A percentile compares a stretch with the other conserved stretches of the same genome.
These are phyloP conservation scores for Candida pini DNA, from an alignment of 805 yeast genomes.

Conservation along the genomic window DNA sequence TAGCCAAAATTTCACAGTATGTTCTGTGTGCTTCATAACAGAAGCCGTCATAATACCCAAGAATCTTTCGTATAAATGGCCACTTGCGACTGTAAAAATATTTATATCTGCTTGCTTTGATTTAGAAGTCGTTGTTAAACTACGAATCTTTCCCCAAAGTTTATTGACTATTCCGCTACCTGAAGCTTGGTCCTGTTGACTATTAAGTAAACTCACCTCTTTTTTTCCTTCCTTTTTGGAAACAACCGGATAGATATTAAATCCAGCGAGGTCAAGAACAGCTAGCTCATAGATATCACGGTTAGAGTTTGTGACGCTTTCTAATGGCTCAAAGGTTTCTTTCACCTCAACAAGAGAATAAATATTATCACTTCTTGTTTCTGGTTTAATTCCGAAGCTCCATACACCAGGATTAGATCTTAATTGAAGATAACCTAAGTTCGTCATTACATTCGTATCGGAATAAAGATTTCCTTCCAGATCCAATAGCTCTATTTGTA, in stretches of 20 bases:
- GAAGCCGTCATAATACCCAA: conserved; percentile 76
- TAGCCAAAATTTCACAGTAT: conserved; percentile 77
- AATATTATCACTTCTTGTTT: conserved; percentile 36
- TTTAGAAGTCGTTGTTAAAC: conserved; percentile 4
- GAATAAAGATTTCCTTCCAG: conserved; percentile 21
- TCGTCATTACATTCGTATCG: conserved; percentile 71
- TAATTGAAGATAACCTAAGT: conserved; percentile 80
- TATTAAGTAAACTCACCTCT: conserved; percentile 8
- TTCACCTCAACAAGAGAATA: conserved; percentile 34
- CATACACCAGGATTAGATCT: conserved; percentile 69
- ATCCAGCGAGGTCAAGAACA: conserved; percentile 41
- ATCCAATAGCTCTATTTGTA: conserved; percentile 38
- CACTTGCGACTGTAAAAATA: conserved; percentile 79
- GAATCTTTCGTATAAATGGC: conserved; percentile 71
- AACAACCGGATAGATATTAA: conserved; percentile 36
- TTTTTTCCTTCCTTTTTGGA: conserved; percentile 36
- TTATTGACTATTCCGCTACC: conserved; percentile 1
- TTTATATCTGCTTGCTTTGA: conserved; percentile 56
- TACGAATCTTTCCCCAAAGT: conserved; percentile 3
- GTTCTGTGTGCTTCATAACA: conserved; percentile 59
- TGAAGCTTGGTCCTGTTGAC: conserved; percentile 6
- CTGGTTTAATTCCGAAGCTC: conserved; percentile 41
- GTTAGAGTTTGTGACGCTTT: neutral
- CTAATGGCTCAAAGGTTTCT: conserved; percentile 7
- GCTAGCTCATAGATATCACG: conserved; percentile 22